phyloP scores from a whole-genome alignment of 805 yeast genomes.

The Saturnispora saitoi region DNA sequence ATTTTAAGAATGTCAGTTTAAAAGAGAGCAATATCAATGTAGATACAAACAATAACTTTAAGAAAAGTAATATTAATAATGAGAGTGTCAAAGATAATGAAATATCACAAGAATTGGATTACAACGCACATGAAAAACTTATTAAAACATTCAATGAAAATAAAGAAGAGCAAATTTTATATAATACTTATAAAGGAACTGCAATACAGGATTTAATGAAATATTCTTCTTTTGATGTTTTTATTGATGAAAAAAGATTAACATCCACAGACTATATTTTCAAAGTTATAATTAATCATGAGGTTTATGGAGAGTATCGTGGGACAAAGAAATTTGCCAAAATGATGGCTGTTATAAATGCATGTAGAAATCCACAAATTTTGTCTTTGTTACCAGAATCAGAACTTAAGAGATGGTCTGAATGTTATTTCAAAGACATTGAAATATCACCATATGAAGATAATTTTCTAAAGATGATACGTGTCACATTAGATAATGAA shows the following conservation, averaged over 20 bases:
- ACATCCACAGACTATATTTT: neutral
- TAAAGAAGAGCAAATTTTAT: neutral
- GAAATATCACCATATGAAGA: neutral
- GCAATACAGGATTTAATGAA: conserved; percentile 4
- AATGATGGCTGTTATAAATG: conserved; percentile 6
- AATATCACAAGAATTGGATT: too few species aligned
- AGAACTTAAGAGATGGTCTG: neutral
- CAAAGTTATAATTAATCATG: neutral
- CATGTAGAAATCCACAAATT: conserved; percentile 2
- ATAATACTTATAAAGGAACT: neutral
- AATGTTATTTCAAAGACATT: conserved; percentile 1
- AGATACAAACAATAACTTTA: too few species aligned
- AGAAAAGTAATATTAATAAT: too few species aligned
- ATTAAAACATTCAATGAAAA: neutral
- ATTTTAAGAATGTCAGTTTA: too few species aligned
- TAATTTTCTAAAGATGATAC: neutral
- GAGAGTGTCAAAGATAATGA: too few species aligned
- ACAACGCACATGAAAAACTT: neutral
- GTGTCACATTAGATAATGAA: neutral
- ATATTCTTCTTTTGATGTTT: neutral
- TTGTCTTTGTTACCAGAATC: neutral
- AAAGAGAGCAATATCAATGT: too few species aligned
- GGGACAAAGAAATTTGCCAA: conserved; percentile 6
- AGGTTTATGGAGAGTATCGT: neutral
- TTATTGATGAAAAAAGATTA: neutral